Conservation (phyloP, 1,284 basidiomycete genomes). For the Xerocomus nothofagi region DNA sequence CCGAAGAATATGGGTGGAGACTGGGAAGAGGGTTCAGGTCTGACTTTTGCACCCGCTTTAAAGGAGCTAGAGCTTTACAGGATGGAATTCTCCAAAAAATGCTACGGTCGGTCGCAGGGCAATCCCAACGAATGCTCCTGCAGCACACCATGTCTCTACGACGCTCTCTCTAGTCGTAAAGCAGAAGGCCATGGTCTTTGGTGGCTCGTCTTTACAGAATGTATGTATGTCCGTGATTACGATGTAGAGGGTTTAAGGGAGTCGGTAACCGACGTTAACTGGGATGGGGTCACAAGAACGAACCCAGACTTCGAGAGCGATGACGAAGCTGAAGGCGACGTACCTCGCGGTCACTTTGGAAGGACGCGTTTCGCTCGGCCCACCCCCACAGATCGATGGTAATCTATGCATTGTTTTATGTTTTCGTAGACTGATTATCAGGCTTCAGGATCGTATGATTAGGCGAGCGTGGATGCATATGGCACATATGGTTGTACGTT, state of each 20-base stretch:
- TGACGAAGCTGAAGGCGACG: not conserved
- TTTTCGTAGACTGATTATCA: not conserved
- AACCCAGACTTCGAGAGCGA: not conserved
- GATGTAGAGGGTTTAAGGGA: slow-evolving; percentile 8
- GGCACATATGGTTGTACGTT: not conserved
- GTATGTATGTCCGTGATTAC: slow-evolving; percentile 12
- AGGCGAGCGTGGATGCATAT: not conserved
- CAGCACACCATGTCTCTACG: slow-evolving; percentile 14
- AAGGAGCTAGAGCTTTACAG: slow-evolving; percentile 30
- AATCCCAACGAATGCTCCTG: slow-evolving; percentile 6
- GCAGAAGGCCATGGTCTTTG: slow-evolving; percentile 14
- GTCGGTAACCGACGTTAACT: slow-evolving; percentile 16
- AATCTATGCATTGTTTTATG: not conserved
- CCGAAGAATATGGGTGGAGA: not conserved
- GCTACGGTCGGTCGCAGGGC: slow-evolving; percentile 11
- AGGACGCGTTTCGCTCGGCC: not conserved
- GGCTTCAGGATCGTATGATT: not conserved
- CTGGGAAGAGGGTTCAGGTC: not conserved
- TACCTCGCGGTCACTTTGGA: not conserved
- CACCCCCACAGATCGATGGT: not conserved
- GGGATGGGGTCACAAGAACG: slow-evolving; percentile 22
- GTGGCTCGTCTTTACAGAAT: slow-evolving; percentile 16
- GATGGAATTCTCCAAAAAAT: slow-evolving; percentile 27
- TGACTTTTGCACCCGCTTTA: slow-evolving; percentile 33
- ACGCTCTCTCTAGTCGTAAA: slow-evolving; percentile 20